These are phyloP conservation scores for Blepharisma stoltei DNA, from an alignment of 73 alveolate species.

Conservation along the genomic window DNA sequence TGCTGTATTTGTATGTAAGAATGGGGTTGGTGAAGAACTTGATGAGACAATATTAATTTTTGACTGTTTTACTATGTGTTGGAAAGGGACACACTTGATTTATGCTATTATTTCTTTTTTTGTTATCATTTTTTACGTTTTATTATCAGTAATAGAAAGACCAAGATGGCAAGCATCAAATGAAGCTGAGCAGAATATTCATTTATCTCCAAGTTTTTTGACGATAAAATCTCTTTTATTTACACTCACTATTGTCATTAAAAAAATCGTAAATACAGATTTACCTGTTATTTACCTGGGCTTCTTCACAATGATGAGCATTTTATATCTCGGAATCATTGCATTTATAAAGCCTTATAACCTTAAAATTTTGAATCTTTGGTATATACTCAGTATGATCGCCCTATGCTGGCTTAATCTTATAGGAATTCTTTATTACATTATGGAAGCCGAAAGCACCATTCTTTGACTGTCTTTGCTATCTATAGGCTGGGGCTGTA, in stretches of 20 bases:
- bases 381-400: neutral
- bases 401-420: neutral
- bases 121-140: neutral
- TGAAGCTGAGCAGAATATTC: neutral
- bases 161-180: neutral
- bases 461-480: neutral
- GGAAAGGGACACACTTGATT: neutral
- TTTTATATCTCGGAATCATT: neutral
- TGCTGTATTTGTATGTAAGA: neutral
- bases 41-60: neutral
- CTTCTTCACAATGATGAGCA: neutral
- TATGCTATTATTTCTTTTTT: neutral
- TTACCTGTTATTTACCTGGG: neutral
- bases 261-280: neutral
- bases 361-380: neutral
- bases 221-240: neutral
- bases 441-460: neutral
- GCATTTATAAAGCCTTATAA: neutral
- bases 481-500: neutral
- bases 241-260: neutral
- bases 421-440: neutral
- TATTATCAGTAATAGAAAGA: neutral
- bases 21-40: too few relatives aligned
- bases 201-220: neutral
- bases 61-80: slow-evolving; percentile 9